These are phyloP conservation scores for Pharus latifolius DNA, from an alignment of 176 grass and related monocot species.

Conservation along the genomic window DNA sequence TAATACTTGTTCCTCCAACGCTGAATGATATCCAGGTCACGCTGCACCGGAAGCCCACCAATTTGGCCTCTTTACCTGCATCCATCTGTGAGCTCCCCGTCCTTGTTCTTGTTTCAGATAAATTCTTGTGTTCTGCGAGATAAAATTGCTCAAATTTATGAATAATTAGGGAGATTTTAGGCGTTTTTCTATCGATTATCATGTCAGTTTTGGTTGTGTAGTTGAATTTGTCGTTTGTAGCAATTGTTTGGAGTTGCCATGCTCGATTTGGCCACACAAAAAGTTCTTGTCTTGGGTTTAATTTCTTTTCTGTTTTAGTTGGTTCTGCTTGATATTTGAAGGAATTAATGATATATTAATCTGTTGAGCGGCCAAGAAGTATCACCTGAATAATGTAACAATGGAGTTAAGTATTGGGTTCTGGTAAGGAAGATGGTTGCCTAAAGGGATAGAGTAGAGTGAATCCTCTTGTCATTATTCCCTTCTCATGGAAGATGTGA, in stretches of 20 bases:
- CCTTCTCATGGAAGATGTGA: neutral
- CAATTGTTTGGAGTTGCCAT: neutral
- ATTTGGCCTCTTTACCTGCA: neutral
- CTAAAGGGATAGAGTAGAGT: neutral
- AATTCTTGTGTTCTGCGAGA: neutral
- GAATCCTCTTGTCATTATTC: neutral
- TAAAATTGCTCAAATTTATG: neutral
- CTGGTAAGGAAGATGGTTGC: neutral
- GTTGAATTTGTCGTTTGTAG: neutral
- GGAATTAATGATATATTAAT: too few relatives aligned
- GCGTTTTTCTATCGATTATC: neutral
- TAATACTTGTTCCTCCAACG: too few relatives aligned
- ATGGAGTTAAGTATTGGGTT: neutral
- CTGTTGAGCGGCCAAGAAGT: neutral
- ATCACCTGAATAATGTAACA: neutral
- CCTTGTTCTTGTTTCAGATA: neutral
- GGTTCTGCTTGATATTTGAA: too few relatives aligned
- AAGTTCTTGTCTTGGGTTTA: too few relatives aligned
- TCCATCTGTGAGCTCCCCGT: constrained; percentile 33
- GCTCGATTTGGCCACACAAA: neutral
- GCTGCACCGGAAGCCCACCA: constrained; percentile 1
- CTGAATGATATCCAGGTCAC: constrained; percentile 44
- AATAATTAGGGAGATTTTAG: neutral
- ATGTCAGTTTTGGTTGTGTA: neutral
- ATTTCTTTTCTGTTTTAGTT: too few relatives aligned